Conservation (phyloP, 352 stramenopile species). For the Peronospora tabacina region DNA sequence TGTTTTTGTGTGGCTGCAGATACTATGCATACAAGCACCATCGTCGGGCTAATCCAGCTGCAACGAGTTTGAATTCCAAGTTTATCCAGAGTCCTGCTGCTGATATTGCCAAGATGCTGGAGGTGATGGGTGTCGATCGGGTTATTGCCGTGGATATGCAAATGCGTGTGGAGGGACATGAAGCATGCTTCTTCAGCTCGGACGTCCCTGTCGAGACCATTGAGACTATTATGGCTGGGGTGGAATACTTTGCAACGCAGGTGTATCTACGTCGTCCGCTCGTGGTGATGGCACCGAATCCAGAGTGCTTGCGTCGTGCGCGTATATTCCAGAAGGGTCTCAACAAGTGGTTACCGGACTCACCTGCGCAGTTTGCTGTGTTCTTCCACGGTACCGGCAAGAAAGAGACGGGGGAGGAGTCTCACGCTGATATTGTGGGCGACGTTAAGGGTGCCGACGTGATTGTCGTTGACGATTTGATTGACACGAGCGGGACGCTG, state of each 20-base stretch:
- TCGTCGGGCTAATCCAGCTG: conserved; percentile 73
- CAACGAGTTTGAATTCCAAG: conserved; percentile 88
- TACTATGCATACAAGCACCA: conserved; percentile 93
- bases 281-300: conserved; percentile 86
- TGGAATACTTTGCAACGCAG: conserved; percentile 89
- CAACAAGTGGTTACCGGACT: conserved; percentile 82
- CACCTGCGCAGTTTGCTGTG: conserved; percentile 69
- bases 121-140: conserved; percentile 91
- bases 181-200: conserved; percentile 89
- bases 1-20: conserved; percentile 16
- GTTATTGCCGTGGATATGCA: conserved; percentile 92
- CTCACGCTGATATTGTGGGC: conserved; percentile 79
- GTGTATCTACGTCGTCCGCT: conserved; percentile 68
- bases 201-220: conserved; percentile 88
- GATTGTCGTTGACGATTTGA: conserved; percentile 89
- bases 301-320: conserved; percentile 74
- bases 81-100: conserved; percentile 85
- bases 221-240: conserved; percentile 86
- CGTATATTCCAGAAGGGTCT: conserved; percentile 81
- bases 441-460: conserved; percentile 85
- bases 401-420: conserved; percentile 39
- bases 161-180: conserved; percentile 82
- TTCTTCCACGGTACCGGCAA: conserved; percentile 74
- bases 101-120: conserved; percentile 89
- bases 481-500: conserved; percentile 83